Conservation (phyloP, 129 eudicot genomes). For the Chrysanthemum makinoi region DNA sequence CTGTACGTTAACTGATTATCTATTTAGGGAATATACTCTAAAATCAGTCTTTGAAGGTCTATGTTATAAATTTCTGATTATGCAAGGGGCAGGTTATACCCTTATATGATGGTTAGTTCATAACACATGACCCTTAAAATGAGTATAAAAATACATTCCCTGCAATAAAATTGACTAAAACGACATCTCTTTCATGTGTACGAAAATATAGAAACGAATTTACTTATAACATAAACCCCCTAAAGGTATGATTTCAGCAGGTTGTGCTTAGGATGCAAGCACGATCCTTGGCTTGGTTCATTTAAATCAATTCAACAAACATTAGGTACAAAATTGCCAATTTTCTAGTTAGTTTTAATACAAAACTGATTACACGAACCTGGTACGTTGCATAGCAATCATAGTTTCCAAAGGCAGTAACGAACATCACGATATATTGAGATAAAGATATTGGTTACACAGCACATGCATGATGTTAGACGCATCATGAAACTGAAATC, state of each 20-base stretch:
- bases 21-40: neutral
- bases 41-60: neutral
- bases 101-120: neutral
- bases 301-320: too few species aligned
- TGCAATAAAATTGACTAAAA: too few species aligned
- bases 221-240: too few species aligned
- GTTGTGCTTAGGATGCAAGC: too few species aligned
- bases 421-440: constrained; percentile 10
- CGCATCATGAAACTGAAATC: constrained; percentile 21
- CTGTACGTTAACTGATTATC: neutral
- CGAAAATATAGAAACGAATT: too few species aligned
- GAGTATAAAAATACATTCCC: neutral
- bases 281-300: too few species aligned
- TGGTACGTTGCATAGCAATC: constrained; percentile 13
- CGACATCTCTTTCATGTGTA: too few species aligned
- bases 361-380: constrained; percentile 7
- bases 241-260: too few species aligned
- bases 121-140: neutral
- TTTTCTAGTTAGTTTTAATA: neutral
- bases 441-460: constrained; percentile 4
- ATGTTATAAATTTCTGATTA: neutral
- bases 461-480: constrained; percentile 39
- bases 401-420: neutral
- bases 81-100: too few species aligned
- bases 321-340: neutral